Base-by-base conservation (phyloP, 805 yeast genomes). In the Zygosaccharomyces bailii region DNA sequence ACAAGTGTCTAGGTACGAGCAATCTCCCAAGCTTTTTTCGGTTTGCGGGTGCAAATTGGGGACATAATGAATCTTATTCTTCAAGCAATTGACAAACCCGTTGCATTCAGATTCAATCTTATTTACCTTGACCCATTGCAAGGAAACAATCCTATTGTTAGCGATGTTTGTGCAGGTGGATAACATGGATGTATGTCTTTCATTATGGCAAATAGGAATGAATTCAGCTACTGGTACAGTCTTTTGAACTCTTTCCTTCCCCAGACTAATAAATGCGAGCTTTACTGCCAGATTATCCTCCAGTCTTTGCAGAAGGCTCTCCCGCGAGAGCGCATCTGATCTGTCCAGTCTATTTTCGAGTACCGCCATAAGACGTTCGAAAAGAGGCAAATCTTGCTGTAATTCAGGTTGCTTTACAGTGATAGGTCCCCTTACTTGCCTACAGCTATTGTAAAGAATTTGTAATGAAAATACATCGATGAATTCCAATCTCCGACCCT, bases 1-100 rank as follows among this genome's bases (percentile, higher is more conserved):
- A 60, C 98, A 90, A 0, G 97, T 89, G 60, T 90, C 97, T 47
- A 90, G 72, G 60, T 90, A 90, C 7, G 96, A 89, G 61, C 98
- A 90, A 63, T 90, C 97, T 1, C 96, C 97, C 5, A 87, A 61
- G 13, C 73, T 66, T 2, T 67, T 43, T 55, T 91, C 97, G 0
- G 96, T 88, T 45, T 78, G 81, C 11, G 66, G 56, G 47, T 76
- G 78, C 23, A 77, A 63, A 23, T 76, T 66, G 9, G 82, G 82
- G n/a, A 78, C 67, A 52, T 70, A 77, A 59, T 79, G 84, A 43
- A 74, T 72, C 43, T 71, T 72, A 14, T 52, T 53, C 34, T 54
- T 61, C 14, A 67, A 56, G 53, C 61, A 73, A 23, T 50, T 40
- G 4, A 55, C 34, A 29, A 63, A 49, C 1, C 65, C 60, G 5